Conservation (phyloP, 1,139 yeast species). For the Nakaseomyces delphensis region DNA sequence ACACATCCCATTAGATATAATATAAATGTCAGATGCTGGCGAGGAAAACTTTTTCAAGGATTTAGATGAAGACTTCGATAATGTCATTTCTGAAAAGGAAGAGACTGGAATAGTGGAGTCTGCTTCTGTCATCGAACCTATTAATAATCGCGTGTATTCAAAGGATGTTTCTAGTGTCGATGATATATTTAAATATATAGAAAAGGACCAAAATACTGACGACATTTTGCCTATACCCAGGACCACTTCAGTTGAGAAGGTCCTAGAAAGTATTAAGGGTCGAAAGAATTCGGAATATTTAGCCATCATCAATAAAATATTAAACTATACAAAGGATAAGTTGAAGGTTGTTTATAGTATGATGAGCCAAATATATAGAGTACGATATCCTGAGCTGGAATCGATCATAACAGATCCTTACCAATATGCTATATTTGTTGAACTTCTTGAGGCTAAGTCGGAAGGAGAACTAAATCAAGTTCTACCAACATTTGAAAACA, state of each 20-base stretch:
- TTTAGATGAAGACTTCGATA: conserved; percentile 27
- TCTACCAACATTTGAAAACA: conserved; percentile 32
- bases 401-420: conserved; percentile 54
- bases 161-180: background rate
- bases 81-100: conserved; percentile 9
- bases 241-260: background rate
- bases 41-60: conserved; percentile 1
- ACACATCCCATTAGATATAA: background rate
- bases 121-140: conserved; percentile 8
- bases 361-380: background rate
- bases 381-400: conserved; percentile 59
- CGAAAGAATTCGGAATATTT: background rate
- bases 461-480: conserved; percentile 18
- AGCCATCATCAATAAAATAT: background rate
- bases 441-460: conserved; percentile 37
- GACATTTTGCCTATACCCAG: background rate
- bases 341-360: conserved; percentile 1
- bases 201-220: conserved; percentile 3
- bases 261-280: background rate
- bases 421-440: conserved; percentile 52
- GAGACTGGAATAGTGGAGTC: conserved; percentile 5
- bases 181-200: background rate
- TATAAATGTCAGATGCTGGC: background rate
- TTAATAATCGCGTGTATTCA: conserved; percentile 10
- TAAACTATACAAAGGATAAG: background rate